phyloP scores from a whole-genome alignment of 2,329 filamentous ascomycete genomes.

The Thelonectria discophora region DNA sequence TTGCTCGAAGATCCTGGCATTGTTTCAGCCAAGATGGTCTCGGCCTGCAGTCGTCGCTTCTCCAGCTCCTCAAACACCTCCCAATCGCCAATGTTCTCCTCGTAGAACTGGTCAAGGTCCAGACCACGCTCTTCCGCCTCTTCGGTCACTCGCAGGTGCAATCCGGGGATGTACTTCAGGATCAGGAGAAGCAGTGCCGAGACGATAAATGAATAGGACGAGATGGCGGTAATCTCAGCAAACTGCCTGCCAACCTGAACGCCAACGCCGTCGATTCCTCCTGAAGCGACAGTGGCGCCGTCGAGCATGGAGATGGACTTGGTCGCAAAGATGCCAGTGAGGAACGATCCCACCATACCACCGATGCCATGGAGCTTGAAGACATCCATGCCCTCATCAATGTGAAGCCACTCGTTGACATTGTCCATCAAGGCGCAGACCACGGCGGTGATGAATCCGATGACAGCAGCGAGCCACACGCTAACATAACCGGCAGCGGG shows the following conservation, averaged over 20 bases:
- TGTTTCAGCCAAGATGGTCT: slow-evolving; percentile 11
- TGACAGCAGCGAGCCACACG: slow-evolving; percentile 59
- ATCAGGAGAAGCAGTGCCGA: slow-evolving; percentile 20
- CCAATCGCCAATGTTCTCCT: slow-evolving; percentile 29
- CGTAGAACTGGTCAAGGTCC: slow-evolving; percentile 27
- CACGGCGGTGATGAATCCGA: slow-evolving; percentile 60
- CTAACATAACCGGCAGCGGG: slow-evolving; percentile 64
- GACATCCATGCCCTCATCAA: slow-evolving; percentile 68
- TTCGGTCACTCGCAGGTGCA: slow-evolving; percentile 25
- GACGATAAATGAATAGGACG: slow-evolving; percentile 24
- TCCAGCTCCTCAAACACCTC: slow-evolving; percentile 24
- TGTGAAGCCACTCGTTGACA: slow-evolving; percentile 58
- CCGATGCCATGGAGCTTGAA: slow-evolving; percentile 68
- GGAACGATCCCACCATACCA: slow-evolving; percentile 64
- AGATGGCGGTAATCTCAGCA: slow-evolving; percentile 29
- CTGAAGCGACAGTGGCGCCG: slow-evolving; percentile 49
- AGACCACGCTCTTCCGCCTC: slow-evolving; percentile 27
- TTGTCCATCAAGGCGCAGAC: slow-evolving; percentile 57
- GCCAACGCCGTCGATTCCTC: slow-evolving; percentile 26
- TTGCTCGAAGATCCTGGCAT: slow-evolving; percentile 13
- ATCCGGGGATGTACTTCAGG: slow-evolving; percentile 27
- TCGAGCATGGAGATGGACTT: slow-evolving; percentile 59
- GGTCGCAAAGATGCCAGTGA: slow-evolving; percentile 66
- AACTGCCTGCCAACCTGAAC: slow-evolving; percentile 25
- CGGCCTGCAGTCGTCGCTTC: neutral